Percentiles rank a stretch among this genome's conserved stretches.
These are phyloP conservation scores for Capsicum baccatum DNA, from an alignment of 257 asterid genomes.

Conservation along the genomic window DNA sequence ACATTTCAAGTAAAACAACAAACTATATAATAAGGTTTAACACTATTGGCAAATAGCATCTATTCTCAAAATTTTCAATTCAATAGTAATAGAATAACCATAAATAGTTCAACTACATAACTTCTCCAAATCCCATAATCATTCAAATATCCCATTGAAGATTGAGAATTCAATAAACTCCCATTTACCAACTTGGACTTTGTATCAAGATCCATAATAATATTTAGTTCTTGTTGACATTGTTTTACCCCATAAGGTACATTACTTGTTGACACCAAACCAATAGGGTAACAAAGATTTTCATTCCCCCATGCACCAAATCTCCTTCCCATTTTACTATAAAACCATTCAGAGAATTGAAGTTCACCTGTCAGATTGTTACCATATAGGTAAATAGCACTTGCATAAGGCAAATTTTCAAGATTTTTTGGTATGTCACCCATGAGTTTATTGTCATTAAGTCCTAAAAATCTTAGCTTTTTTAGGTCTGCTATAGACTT, in stretches of 20 bases:
- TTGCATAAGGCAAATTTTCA: slow-evolving; percentile 58
- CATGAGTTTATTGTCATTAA: slow-evolving; percentile 69
- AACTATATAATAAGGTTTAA: neutral
- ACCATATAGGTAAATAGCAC: slow-evolving; percentile 76
- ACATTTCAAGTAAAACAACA: neutral
- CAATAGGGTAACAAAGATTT: slow-evolving; percentile 63
- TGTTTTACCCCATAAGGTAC: slow-evolving; percentile 72
- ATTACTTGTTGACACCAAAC: slow-evolving; percentile 37
- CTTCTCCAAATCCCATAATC: slow-evolving; percentile 37
- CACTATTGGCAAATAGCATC: neutral
- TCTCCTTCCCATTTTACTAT: slow-evolving; percentile 73
- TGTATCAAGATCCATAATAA: slow-evolving; percentile 21
- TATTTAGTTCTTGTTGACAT: slow-evolving; percentile 50
- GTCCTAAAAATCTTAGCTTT: slow-evolving; percentile 72
- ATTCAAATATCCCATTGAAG: slow-evolving; percentile 38
- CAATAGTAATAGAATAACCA: slow-evolving; percentile 35
- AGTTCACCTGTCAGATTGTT: slow-evolving; percentile 88
- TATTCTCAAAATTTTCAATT: neutral
- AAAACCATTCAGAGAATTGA: slow-evolving; percentile 63
- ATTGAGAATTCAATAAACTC: slow-evolving; percentile 34
- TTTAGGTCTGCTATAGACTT: slow-evolving; percentile 59
- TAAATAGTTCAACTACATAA: slow-evolving; percentile 39
- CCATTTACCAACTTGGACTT: slow-evolving; percentile 40
- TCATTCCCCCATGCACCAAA: slow-evolving; percentile 93
- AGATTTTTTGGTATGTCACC: slow-evolving; percentile 67